Evolutionary conservation across 106 monocot species (phyloP).

Genomic region (Dioscorea alata): DNA sequence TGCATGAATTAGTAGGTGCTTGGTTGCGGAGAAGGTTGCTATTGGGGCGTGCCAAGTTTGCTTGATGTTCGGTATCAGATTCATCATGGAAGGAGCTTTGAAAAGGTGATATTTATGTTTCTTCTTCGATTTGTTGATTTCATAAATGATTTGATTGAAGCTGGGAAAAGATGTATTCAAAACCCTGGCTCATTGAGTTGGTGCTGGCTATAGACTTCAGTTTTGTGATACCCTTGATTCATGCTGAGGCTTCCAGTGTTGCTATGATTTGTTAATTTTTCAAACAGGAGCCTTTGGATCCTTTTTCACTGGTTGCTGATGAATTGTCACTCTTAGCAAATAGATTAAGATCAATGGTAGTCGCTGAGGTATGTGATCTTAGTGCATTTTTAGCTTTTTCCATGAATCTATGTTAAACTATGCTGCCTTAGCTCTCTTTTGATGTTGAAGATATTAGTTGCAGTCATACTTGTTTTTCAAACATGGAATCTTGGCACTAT

Average conservation of each 20-base stretch:
- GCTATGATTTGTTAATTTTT: background rate
- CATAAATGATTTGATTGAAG: too few relatives aligned
- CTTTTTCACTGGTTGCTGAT: conserved; percentile 91
- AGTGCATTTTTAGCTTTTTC: background rate
- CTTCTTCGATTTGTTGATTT: too few relatives aligned
- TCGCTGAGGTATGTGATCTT: conserved; percentile 52
- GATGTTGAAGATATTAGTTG: too few relatives aligned
- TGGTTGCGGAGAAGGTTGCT: conserved; percentile 25
- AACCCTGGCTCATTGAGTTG: too few relatives aligned
- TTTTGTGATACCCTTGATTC: too few relatives aligned
- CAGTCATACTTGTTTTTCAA: too few relatives aligned
- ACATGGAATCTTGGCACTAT: too few relatives aligned
- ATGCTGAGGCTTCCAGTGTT: too few relatives aligned
- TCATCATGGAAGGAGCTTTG: conserved; percentile 25
- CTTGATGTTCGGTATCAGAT: conserved; percentile 49
- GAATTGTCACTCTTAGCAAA: conserved; percentile 74
- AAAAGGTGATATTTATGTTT: background rate
- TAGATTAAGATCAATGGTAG: conserved; percentile 80
- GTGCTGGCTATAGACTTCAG: too few relatives aligned
- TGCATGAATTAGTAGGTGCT: conserved; percentile 48
- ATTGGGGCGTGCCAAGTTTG: conserved; percentile 27
- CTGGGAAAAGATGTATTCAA: too few relatives aligned
- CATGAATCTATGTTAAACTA: background rate
- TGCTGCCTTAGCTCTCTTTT: too few relatives aligned
- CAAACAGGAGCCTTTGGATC: conserved; percentile 59